A percentile compares a stretch with the other conserved stretches of the same genome.
Evolutionary conservation across 2,329 filamentous ascomycete genomes (phyloP).

Genomic region (Fusarium sterilihyphosum): DNA sequence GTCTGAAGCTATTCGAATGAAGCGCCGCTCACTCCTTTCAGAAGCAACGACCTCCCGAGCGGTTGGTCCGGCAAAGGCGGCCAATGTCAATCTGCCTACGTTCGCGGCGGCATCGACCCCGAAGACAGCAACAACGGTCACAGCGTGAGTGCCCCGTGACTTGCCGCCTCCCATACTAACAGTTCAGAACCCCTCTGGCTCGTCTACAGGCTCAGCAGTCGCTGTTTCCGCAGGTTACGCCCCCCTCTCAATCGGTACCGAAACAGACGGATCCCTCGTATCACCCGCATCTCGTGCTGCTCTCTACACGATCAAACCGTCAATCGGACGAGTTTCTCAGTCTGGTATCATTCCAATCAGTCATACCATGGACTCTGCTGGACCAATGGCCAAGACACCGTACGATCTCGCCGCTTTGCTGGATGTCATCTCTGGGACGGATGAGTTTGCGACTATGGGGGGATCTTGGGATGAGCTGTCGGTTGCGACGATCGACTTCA

Average conservation of each 20-base stretch:
- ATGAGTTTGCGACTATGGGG: neutral
- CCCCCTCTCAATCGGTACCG: conserved; percentile 47
- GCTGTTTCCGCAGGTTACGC: conserved; percentile 45
- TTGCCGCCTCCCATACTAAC: neutral
- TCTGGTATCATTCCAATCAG: neutral
- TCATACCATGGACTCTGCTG: neutral
- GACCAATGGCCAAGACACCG: neutral
- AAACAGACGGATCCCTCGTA: conserved; percentile 47
- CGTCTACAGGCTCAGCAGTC: conserved; percentile 48
- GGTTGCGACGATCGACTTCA: neutral
- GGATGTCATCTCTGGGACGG: neutral
- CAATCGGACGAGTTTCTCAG: conserved; percentile 2
- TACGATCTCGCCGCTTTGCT: neutral
- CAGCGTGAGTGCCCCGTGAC: neutral
- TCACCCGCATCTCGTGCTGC: conserved; percentile 32
- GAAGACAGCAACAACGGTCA: conserved; percentile 6
- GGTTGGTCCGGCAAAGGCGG: neutral
- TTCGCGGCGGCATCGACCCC: conserved; percentile 14
- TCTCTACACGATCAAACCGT: conserved; percentile 44
- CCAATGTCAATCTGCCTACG: conserved; percentile 39
- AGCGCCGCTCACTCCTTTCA: neutral
- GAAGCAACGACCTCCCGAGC: conserved; percentile 25
- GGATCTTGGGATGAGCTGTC: neutral
- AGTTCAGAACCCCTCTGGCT: conserved; percentile 45
- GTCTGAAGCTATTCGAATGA: neutral